Evolutionary conservation across 441 rosid species (phyloP), one percentile per base, ranked within the genome.

Genomic region (Arabidopsis lyrata): DNA sequence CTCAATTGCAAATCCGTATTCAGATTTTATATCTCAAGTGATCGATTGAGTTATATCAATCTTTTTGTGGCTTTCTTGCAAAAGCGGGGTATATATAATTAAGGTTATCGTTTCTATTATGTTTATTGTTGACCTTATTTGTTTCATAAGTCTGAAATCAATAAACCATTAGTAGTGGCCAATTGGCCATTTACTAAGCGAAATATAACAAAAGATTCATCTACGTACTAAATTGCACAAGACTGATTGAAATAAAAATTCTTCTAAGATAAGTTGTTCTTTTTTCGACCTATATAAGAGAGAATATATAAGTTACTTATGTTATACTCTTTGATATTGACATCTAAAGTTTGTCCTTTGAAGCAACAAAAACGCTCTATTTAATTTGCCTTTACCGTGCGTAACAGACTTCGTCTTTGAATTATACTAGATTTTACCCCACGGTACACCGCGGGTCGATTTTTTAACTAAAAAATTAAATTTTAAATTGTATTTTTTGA

Each of bases 261-360:
- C 8, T 8, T 32, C 35, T 32, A 41, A 41, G 45, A 0, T 13
- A 13, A 42, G 24, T 48, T 48, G 22, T 48, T 53, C 31, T 3
- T 53, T 11, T 53, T 27, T 3, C 24, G 24, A 1, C 58, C 8
- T 29, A 15, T 16, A 58, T 15, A 15, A 15, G 5, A 18, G 47
- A 65, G 10, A 3, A 31, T 6, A 44, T 32, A 45, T 44, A 31
- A 31, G 70, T 49, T 49, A 65, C 70, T 65, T 65, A 35, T 49
- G 70, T 20, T 5, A 18, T 49, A 34, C 70, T 49, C 70, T 48
- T 65, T 48, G 53, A 44, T n/a, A 44, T 63, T 29, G 41, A 49
- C n/a, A 65, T 44, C 58, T 49, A 49, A 65, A 65, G 58, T 18
- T 65, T 49, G 58, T 49, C 34, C 5, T 49, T 65, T 65, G 70